Conservation (phyloP, 305 asterid species). For the Fraxinus velutina region DNA sequence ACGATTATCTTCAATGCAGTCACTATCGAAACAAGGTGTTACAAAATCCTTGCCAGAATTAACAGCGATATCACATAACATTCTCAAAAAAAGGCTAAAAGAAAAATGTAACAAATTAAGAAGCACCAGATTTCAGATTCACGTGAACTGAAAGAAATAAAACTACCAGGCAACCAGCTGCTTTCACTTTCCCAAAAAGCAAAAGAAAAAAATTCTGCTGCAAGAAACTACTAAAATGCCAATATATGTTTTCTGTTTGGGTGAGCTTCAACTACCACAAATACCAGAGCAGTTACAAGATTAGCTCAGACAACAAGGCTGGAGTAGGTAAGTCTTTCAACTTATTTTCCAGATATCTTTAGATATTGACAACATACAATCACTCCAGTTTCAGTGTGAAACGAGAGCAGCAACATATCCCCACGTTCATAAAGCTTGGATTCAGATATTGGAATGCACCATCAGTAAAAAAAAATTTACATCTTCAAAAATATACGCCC, state of each 20-base stretch:
- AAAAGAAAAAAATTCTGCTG: neutral
- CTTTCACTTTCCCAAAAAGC: neutral
- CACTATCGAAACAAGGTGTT: neutral
- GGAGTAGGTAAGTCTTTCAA: neutral
- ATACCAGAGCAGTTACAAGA: neutral
- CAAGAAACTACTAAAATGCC: constrained; percentile 4
- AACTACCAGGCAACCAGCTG: neutral
- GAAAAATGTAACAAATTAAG: neutral
- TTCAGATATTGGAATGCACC: neutral
- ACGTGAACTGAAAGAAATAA: neutral
- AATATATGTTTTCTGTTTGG: neutral
- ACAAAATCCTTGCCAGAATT: neutral
- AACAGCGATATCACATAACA: neutral
- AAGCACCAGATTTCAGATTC: neutral
- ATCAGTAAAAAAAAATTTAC: neutral
- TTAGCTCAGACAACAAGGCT: neutral
- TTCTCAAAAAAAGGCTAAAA: neutral
- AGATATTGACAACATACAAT: neutral
- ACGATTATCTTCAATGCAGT: neutral
- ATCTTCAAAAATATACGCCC: neutral
- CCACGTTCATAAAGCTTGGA: neutral
- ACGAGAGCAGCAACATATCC: neutral
- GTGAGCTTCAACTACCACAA: neutral
- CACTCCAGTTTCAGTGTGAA: neutral
- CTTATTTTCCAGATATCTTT: neutral